Evolutionary conservation across 1,284 basidiomycete genomes (phyloP), one percentile per base, ranked within the genome.

Genomic region (Cryptococcus deneoformans): DNA sequence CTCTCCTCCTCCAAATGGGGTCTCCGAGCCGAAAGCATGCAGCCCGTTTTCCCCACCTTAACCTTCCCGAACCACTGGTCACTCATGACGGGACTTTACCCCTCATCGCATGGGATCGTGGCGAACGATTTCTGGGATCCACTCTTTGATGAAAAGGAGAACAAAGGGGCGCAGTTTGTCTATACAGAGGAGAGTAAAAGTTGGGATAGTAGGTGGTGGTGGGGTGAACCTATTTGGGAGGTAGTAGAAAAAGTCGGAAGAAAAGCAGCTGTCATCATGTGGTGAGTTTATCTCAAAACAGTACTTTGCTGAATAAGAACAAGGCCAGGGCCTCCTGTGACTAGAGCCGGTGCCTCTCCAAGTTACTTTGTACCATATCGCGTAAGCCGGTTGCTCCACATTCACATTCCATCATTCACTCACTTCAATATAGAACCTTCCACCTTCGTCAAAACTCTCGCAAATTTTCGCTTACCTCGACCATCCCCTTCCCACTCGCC

Each of bases 21-120:
- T 7, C 70, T 94, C n/a, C 82, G 89, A 39, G 90, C 90, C 1
- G 88, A 91, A 71, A 87, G 83, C 12, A 87, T 96, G 86, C 82
- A 84, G 57, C 89, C 92, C 20, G 78, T 92, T 14, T 95, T 94
- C 66, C 93, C 93, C 2, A 89, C 90, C 0, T 76, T 93, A 61
- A 95, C 93, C 0, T 96, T 96, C 68, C 93, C 90, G 84, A 92
- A 92, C 71, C 90, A 93, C 70, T 93, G 90, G 91, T 77, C 87
- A 6, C 69, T 92, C 20, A 86, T 92, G 86, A 94, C 91, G 16
- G 91, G 91, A 2, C 81, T 94, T 0, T 85, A 92, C 70, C 88
- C 89, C 0, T 89, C 92, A 72, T 87, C 86, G 20, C 89, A 92
- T 72, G 93, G 92, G 5, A 93, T 96, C 53, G 83, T 96, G 10